Conservation (phyloP, 495 filamentous ascomycete species). For the Aspergillus nanangensis region DNA sequence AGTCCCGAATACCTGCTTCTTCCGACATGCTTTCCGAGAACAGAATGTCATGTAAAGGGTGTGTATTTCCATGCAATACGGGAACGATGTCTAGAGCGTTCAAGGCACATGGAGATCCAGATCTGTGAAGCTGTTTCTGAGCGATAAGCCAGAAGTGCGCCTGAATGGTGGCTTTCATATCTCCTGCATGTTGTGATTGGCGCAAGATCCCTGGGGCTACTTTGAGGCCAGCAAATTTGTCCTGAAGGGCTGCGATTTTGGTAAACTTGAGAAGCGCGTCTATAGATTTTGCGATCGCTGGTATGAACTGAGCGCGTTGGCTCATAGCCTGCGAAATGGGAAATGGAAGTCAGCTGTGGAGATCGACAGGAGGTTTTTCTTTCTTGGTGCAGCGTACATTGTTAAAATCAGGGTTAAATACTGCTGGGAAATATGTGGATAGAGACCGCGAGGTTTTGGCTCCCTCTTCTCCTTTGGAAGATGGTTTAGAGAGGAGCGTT, state of each 20-base stretch:
- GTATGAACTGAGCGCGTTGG: conserved; percentile 30
- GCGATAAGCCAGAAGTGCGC: conserved; percentile 26
- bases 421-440: too few relatives aligned
- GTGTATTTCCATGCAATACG: background rate
- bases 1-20: too few relatives aligned
- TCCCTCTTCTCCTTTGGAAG: too few relatives aligned
- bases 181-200: background rate
- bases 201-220: background rate
- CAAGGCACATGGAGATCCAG: conserved; percentile 5
- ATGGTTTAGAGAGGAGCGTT: too few relatives aligned
- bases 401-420: background rate
- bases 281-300: conserved; percentile 31
- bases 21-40: too few relatives aligned
- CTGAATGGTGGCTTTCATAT: conserved; percentile 11
- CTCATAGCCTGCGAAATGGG: conserved; percentile 28
- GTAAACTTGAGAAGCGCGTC: conserved; percentile 22
- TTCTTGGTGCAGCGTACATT: background rate
- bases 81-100: background rate
- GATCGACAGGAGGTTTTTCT: background rate
- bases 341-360: background rate
- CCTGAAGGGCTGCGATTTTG: conserved; percentile 8
- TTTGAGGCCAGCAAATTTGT: conserved; percentile 8
- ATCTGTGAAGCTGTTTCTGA: conserved; percentile 18
- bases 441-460: too few relatives aligned
- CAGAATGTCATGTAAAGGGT: too few relatives aligned